A percentile compares a stretch with the other conserved stretches of the same genome.
Evolutionary conservation across 2,329 filamentous ascomycete genomes (phyloP).

Genomic region (Raffaelea ambrosiae): DNA sequence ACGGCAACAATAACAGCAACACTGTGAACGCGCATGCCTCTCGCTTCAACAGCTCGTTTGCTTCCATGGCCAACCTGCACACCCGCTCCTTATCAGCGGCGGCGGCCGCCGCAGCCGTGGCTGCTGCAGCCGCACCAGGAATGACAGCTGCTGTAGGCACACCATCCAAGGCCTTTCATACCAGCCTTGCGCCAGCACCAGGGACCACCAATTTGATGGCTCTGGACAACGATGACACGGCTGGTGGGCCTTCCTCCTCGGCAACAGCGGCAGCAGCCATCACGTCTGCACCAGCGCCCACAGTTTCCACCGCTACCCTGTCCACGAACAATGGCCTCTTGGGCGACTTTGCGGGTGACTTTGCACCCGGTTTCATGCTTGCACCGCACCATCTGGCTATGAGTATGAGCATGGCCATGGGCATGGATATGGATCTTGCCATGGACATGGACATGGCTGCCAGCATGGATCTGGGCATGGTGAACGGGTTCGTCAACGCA

Average conservation of each 20-base stretch:
- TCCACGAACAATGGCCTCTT: too few species aligned
- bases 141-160: not conserved
- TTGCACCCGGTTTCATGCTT: conserved; percentile 2
- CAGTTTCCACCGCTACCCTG: too few species aligned
- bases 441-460: conserved; percentile 8
- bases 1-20: not conserved
- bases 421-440: conserved; percentile 14
- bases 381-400: conserved; percentile 24
- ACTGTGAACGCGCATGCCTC: not conserved
- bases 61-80: too few species aligned
- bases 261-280: not conserved
- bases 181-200: too few species aligned
- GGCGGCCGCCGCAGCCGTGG: too few species aligned
- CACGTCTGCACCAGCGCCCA: not conserved
- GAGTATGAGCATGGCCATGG: conserved; percentile 33
- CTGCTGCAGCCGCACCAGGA: too few species aligned
- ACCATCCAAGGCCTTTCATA: not conserved
- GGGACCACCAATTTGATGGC: too few species aligned
- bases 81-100: too few species aligned
- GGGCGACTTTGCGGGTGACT: too few species aligned
- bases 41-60: too few species aligned
- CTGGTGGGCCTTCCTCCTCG: not conserved
- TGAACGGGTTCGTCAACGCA: not conserved
- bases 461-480: conserved; percentile 1
- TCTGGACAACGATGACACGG: too few species aligned